These are phyloP conservation scores for Cladosporium sp. DNA, from an alignment of 2,329 filamentous ascomycete species.

Conservation along the genomic window DNA sequence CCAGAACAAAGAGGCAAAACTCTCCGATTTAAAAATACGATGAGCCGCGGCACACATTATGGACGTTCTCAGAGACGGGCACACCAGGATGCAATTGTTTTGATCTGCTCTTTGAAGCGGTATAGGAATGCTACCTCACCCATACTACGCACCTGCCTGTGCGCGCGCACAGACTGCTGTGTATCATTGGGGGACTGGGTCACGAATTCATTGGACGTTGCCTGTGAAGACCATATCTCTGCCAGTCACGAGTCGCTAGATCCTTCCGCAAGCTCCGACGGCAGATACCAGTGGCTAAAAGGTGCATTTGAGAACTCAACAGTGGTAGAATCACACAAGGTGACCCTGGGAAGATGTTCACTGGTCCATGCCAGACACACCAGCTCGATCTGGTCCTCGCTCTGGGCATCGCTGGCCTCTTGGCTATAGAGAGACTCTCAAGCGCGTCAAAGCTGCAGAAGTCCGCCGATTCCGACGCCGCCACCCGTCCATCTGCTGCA, in stretches of 20 bases:
- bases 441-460: too few relatives aligned
- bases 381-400: not conserved
- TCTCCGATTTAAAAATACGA: not conserved
- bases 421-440: too few relatives aligned
- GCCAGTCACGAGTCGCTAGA: not conserved
- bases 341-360: not conserved
- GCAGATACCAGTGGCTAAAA: not conserved
- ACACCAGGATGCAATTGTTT: conserved; percentile 10
- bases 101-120: conserved; percentile 18
- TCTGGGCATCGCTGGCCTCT: too few relatives aligned
- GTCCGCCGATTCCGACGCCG: too few relatives aligned
- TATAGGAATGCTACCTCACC: conserved; percentile 21
- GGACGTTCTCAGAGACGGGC: not conserved
- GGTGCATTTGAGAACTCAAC: not conserved
- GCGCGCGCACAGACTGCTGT: conserved; percentile 23
- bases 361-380: not conserved
- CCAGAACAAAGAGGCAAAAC: not conserved
- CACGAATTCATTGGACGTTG: conserved; percentile 15
- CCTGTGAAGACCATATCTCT: not conserved
- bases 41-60: not conserved
- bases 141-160: conserved; percentile 9
- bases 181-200: conserved; percentile 12
- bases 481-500: too few relatives aligned
- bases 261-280: conserved; percentile 2
- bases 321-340: conserved; percentile 7